phyloP scores from a whole-genome alignment of 208 protist species.

The Herpetomonas samuelpessoai region DNA sequence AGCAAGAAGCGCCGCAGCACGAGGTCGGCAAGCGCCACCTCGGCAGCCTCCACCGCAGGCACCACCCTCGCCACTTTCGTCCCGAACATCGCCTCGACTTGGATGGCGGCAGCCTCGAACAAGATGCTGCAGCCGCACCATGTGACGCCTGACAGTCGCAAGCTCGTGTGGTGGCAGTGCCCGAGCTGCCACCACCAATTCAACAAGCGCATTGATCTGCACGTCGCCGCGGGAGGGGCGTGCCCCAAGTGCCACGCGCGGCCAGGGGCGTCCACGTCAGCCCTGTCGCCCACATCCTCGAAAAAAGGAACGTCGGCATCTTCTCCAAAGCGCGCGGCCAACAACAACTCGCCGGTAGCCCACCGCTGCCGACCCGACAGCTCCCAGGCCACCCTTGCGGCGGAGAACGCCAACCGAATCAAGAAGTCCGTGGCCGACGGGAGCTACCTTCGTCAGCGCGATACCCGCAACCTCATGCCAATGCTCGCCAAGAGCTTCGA shows the following conservation, averaged over 20 bases:
- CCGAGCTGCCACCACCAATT: slow-evolving; percentile 52
- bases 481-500: slow-evolving; percentile 86
- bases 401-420: slow-evolving; percentile 53
- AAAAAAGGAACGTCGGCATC: neutral
- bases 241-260: slow-evolving; percentile 64
- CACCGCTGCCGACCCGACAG: slow-evolving; percentile 64
- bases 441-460: slow-evolving; percentile 49
- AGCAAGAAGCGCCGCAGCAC: no score
- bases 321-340: neutral
- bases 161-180: slow-evolving; percentile 82
- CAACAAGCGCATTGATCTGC: slow-evolving; percentile 71
- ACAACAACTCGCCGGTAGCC: slow-evolving; percentile 4
- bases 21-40: neutral
- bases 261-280: slow-evolving; percentile 16
- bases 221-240: slow-evolving; percentile 59
- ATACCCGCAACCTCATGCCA: slow-evolving; percentile 75
- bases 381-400: slow-evolving; percentile 29
- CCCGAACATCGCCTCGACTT: slow-evolving; percentile 60
- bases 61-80: slow-evolving; percentile 47
- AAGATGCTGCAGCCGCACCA: slow-evolving; percentile 82
- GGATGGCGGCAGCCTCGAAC: slow-evolving; percentile 71
- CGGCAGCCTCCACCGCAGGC: neutral
- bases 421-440: slow-evolving; percentile 75
- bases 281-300: neutral
- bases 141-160: slow-evolving; percentile 57